Conservation (phyloP, 192 early-diverging fungal genomes). For the Chytriomyces sp. region DNA sequence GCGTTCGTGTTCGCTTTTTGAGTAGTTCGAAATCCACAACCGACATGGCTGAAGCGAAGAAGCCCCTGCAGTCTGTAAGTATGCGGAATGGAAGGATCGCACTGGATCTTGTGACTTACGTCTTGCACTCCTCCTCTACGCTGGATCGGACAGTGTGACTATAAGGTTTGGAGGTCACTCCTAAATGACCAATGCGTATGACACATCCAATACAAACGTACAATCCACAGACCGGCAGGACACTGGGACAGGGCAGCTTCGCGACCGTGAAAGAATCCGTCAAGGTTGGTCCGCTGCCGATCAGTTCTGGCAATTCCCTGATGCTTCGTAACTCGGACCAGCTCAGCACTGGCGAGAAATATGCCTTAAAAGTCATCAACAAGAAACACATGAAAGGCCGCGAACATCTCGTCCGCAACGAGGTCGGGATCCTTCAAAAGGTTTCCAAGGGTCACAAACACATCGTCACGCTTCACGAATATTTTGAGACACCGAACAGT, state of each 20-base stretch:
- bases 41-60: too few relatives aligned
- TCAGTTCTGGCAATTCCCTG: background rate
- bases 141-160: conserved; percentile 9
- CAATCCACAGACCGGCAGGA: conserved; percentile 44
- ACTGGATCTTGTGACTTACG: background rate
- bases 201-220: background rate
- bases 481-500: conserved; percentile 28
- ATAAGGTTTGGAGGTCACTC: conserved; percentile 5
- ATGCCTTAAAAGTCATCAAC: conserved; percentile 91
- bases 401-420: conserved; percentile 85
- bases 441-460: conserved; percentile 82
- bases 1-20: too few relatives aligned
- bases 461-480: conserved; percentile 69
- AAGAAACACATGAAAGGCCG: conserved; percentile 80
- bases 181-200: background rate
- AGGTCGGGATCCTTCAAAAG: conserved; percentile 82
- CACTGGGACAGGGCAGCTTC: conserved; percentile 52
- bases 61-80: background rate
- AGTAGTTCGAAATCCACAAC: too few relatives aligned
- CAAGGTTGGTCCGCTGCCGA: conserved; percentile 27
- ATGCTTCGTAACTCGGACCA: background rate
- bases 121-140: too few relatives aligned
- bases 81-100: background rate
- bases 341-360: conserved; percentile 71
- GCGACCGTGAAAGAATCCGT: conserved; percentile 54